Evolutionary conservation across 75 land plant genomes (phyloP).

Genomic region (Pseudotsuga menziesii): DNA sequence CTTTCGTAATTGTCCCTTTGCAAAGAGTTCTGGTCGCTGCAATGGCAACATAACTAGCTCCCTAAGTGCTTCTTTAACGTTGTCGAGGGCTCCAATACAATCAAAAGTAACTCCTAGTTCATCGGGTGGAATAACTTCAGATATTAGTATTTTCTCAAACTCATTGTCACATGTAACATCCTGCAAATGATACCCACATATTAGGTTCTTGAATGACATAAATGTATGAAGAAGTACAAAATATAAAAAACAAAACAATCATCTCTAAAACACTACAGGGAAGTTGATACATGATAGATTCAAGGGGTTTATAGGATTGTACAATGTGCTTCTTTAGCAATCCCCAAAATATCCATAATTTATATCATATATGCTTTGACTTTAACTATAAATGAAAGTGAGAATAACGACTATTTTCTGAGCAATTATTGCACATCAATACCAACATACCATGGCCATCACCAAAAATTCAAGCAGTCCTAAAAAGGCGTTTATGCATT

Average conservation of each 20-base stretch:
- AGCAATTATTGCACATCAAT: too few relatives aligned
- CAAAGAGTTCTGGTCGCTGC: conserved; percentile 46
- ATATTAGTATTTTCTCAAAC: conserved; percentile 46
- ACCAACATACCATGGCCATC: too few relatives aligned
- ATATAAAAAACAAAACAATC: background rate
- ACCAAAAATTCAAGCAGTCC: too few relatives aligned
- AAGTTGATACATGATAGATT: too few relatives aligned
- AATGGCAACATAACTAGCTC: conserved; percentile 50
- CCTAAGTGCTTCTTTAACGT: conserved; percentile 46
- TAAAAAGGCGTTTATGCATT: too few relatives aligned
- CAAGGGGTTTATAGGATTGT: too few relatives aligned
- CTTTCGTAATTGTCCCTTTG: conserved; percentile 41
- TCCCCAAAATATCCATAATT: too few relatives aligned
- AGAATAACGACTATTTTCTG: too few relatives aligned
- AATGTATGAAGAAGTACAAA: background rate
- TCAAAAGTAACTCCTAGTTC: conserved; percentile 49
- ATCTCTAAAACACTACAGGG: too few relatives aligned
- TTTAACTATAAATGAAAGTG: too few relatives aligned
- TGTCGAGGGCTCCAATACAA: conserved; percentile 47
- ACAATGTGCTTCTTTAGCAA: too few relatives aligned
- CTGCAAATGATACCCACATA: conserved; percentile 10
- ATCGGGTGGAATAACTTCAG: conserved; percentile 49
- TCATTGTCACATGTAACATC: conserved; percentile 48
- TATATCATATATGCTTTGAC: too few relatives aligned
- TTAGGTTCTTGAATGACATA: background rate